Base-by-base conservation (phyloP, 2,329 filamentous ascomycete genomes). In the Monosporascus sp. region DNA sequence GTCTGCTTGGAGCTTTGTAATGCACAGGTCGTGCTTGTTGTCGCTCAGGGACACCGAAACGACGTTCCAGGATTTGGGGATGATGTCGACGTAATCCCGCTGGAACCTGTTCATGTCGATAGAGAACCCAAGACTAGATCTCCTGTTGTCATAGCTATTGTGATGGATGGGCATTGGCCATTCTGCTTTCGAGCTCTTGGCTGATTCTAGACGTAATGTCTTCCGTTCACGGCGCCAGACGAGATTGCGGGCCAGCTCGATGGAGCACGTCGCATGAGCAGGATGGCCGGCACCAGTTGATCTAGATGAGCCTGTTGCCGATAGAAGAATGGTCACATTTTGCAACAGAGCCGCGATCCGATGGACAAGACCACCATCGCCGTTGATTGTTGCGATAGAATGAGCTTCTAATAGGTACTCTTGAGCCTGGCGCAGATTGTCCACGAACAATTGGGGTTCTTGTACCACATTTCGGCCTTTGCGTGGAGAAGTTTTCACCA, bases 21-120 rank as follows among this genome's bases (percentile, higher is more conserved):
- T 85, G 60, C 89, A 91, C 5, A 99, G 80, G 65, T 97, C 94
- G 51, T 90, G 88, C 39, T 80, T 82, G 60, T 86, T 86, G 50
- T 96, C 89, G 64, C 88, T 94, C 17, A 99, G 72, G 0, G 88
- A 88, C 45, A 99, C 74, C 0, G 92, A 97, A 9, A 99, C 75
- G 1, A 92, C 88, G 47, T 85, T 90, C 94, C 94, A 99, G 6
- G 80, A 77, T 39, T 77, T 72, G 0, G 94, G 95, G 6, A 99
- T 84, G 48, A 93, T 87, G 63, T 97, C 89, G 49, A 97, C 79
- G 61, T 91, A 96, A 46, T 92, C 82, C 57, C 80, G 78, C 66
- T 93, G 88, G 63, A 96, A 95, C 25, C 77, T 76, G 44, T 75
- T 70, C 62, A 84, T 78, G 57, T 86, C 78, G 9, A 75, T 70